These are phyloP conservation scores for Arctium lappa DNA, from an alignment of 129 eudicot species.

Conservation along the genomic window DNA sequence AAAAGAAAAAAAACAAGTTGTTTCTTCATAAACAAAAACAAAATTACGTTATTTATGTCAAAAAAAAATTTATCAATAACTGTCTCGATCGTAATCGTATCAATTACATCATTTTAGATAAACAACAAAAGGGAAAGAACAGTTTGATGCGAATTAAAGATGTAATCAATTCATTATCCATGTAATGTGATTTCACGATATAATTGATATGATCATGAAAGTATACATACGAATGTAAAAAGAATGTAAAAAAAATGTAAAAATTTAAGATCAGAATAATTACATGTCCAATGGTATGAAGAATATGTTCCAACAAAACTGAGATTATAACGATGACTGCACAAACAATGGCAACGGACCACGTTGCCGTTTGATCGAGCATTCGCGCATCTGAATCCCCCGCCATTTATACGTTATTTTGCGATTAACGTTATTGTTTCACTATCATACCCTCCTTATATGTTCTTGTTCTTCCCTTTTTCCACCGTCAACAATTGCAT, in stretches of 20 bases:
- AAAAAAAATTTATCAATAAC: not conserved
- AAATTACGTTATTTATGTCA: not conserved
- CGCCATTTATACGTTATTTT: conserved; percentile 28
- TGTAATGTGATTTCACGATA: not conserved
- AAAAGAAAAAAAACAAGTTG: not conserved
- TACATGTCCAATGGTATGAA: conserved; percentile 63
- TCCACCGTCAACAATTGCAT: not conserved
- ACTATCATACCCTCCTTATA: not conserved
- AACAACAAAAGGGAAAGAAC: not conserved
- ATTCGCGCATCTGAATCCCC: conserved; percentile 21
- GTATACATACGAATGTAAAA: not conserved
- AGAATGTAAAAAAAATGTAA: no score
- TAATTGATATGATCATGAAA: not conserved
- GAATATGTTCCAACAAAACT: conserved; percentile 54
- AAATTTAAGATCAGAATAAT: not conserved
- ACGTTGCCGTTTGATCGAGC: conserved; percentile 81
- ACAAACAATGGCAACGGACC: conserved; percentile 76
- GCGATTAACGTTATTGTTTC: conserved; percentile 14
- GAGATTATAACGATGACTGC: conserved; percentile 70
- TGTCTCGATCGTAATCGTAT: not conserved
- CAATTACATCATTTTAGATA: not conserved
- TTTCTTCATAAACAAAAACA: conserved; percentile 26
- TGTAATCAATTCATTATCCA: not conserved
- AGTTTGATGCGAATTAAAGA: not conserved
- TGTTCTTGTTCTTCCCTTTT: not conserved